A percentile compares a stretch with the other conserved stretches of the same genome.
Evolutionary conservation across 2,329 filamentous ascomycete species (phyloP).

Genomic region (Penicillium sp.): DNA sequence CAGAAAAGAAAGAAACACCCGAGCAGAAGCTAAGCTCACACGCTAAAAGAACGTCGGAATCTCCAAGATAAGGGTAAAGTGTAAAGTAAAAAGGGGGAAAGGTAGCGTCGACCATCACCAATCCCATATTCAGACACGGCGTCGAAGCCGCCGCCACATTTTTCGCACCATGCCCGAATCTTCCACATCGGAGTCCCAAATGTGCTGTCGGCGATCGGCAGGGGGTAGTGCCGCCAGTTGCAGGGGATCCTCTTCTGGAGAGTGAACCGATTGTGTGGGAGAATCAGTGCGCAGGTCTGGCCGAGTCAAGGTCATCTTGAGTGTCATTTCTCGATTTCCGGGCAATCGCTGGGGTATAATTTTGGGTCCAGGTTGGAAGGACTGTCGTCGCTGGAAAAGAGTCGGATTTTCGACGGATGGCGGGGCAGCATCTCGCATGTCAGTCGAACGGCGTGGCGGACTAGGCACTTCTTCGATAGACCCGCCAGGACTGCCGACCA

Average conservation of each 20-base stretch:
- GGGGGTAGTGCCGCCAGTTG: conserved; percentile 50
- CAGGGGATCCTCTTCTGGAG: conserved; percentile 58
- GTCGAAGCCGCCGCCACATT: conserved; percentile 42
- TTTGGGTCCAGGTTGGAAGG: conserved; percentile 25
- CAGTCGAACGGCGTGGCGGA: conserved; percentile 15
- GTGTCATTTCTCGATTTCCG: conserved; percentile 78
- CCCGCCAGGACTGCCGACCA: conserved; percentile 31
- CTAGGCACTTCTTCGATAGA: conserved; percentile 21
- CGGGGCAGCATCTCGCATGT: conserved; percentile 9
- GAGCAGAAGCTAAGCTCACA: no score
- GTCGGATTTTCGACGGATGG: conserved; percentile 15
- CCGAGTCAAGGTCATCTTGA: conserved; percentile 90
- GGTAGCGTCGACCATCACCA: neutral
- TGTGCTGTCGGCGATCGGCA: conserved; percentile 38
- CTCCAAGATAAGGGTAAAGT: neutral
- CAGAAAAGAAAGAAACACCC: no score
- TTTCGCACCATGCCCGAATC: conserved; percentile 39
- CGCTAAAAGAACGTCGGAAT: conserved; percentile 4
- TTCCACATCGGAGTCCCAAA: conserved; percentile 42
- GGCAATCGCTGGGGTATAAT: conserved; percentile 48
- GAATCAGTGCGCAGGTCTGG: conserved; percentile 63
- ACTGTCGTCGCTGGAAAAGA: conserved; percentile 13
- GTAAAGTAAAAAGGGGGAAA: neutral
- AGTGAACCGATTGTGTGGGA: conserved; percentile 35
- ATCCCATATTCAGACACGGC: conserved; percentile 15